Conservation (phyloP, 805 yeast species). For the Scheffersomyces lignosus region DNA sequence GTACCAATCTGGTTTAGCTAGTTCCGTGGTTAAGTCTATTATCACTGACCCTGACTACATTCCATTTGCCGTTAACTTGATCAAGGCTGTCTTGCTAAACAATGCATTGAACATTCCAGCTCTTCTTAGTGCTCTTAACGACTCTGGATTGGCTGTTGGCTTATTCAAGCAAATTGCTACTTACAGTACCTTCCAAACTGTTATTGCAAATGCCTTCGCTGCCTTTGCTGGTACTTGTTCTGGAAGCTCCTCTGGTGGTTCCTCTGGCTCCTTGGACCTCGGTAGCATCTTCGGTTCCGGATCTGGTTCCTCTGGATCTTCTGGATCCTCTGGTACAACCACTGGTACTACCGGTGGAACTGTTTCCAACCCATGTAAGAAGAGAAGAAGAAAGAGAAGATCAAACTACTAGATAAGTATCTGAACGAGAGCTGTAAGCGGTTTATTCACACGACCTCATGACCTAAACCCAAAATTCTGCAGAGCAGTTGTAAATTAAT, state of each 20-base stretch:
- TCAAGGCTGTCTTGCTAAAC: conserved; percentile 27
- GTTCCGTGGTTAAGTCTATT: conserved; percentile 37
- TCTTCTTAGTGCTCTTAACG: conserved; percentile 30
- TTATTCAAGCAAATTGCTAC: conserved; percentile 35
- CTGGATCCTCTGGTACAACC: conserved; percentile 6
- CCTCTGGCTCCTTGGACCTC: conserved; percentile 13
- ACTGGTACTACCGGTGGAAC: conserved; percentile 7
- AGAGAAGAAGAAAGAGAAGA: conserved; percentile 30
- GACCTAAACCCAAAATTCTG: no score
- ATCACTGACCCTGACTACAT: conserved; percentile 38
- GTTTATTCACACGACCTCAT: no score
- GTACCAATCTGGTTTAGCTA: conserved; percentile 41
- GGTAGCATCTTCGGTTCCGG: conserved; percentile 3
- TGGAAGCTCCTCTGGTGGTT: conserved; percentile 8
- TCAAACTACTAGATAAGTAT: conserved; percentile 18
- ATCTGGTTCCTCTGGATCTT: neutral
- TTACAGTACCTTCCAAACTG: conserved; percentile 31
- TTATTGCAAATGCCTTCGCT: conserved; percentile 36
- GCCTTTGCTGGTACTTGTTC: conserved; percentile 37
- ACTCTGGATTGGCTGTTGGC: conserved; percentile 32
- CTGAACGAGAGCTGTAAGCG: no score
- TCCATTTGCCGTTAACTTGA: conserved; percentile 36
- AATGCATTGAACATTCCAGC: conserved; percentile 28
- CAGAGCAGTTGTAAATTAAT: no score
- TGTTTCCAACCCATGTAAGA: conserved; percentile 23